These are phyloP conservation scores for Tolypocladium ophioglossoides DNA, from an alignment of 2,329 filamentous ascomycete genomes.

Conservation along the genomic window DNA sequence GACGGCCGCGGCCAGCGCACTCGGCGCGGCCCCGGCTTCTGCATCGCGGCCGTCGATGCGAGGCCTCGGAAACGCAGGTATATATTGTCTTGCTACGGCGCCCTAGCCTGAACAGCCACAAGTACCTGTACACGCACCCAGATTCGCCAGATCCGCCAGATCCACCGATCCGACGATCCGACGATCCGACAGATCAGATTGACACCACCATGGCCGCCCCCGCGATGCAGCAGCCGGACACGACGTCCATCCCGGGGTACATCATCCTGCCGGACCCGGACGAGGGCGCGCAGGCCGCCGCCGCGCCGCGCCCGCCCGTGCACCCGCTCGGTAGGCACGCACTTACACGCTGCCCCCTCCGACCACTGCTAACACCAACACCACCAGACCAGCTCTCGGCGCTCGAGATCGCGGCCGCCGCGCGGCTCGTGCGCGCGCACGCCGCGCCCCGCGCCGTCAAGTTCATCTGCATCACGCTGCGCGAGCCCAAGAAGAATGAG, in stretches of 20 bases:
- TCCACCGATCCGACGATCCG: too few species aligned
- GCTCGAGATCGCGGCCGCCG: conserved; percentile 40
- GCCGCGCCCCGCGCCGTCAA: conserved; percentile 21
- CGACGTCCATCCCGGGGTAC: conserved; percentile 32
- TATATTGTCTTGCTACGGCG: too few species aligned
- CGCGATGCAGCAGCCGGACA: conserved; percentile 18
- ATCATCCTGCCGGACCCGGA: conserved; percentile 32
- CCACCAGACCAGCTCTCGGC: conserved; percentile 39
- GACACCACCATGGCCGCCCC: conserved; percentile 8
- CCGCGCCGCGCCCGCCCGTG: conserved; percentile 15
- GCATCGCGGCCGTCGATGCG: too few species aligned
- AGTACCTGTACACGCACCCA: too few species aligned
- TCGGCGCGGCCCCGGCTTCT: too few species aligned
- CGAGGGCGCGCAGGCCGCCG: conserved; percentile 23
- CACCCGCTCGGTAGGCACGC: conserved; percentile 24
- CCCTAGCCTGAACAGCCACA: too few species aligned
- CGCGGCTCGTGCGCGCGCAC: conserved; percentile 34
- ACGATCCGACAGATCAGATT: not conserved
- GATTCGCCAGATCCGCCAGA: too few species aligned
- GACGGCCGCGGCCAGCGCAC: too few species aligned
- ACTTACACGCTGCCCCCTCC: too few species aligned
- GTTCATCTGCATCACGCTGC: conserved; percentile 55
- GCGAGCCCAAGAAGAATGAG: conserved; percentile 53
- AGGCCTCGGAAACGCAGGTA: too few species aligned
- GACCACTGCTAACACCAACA: too few species aligned